Evolutionary conservation across 345 rosid species (phyloP).

Genomic region (Noccaea caerulescens): DNA sequence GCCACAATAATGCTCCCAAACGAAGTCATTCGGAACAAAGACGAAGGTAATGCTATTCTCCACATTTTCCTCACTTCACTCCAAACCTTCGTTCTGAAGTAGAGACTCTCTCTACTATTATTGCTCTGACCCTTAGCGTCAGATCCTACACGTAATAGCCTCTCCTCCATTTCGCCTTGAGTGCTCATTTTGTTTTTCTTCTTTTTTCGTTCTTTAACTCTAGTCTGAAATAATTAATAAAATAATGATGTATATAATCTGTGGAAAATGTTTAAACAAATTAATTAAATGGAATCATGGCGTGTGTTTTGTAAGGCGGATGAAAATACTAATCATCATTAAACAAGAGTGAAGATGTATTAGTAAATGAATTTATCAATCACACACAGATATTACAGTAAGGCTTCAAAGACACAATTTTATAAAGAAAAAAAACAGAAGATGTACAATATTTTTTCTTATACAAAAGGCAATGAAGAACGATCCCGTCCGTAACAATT

Average conservation of each 20-base stretch:
- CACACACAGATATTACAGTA: neutral
- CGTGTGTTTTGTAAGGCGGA: too few species aligned
- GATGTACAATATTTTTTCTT: too few species aligned
- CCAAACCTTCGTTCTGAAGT: constrained; percentile 48
- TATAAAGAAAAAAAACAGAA: too few species aligned
- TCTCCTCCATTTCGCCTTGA: constrained; percentile 46
- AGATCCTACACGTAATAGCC: constrained; percentile 34
- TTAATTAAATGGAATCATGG: too few species aligned
- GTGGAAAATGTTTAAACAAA: neutral
- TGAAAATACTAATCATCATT: too few species aligned
- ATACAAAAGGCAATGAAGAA: too few species aligned
- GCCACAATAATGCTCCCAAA: constrained; percentile 62
- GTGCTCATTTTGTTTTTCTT: constrained; percentile 22
- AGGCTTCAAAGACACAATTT: neutral
- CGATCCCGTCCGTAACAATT: too few species aligned
- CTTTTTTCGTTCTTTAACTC: neutral
- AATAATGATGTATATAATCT: neutral
- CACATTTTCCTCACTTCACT: constrained; percentile 52
- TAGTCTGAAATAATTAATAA: neutral
- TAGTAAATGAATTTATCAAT: neutral
- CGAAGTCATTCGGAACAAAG: constrained; percentile 49
- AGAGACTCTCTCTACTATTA: constrained; percentile 28
- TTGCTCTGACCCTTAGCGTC: constrained; percentile 24
- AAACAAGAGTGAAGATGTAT: too few species aligned
- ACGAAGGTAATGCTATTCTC: constrained; percentile 58